Evolutionary conservation across 805 yeast species (phyloP).

Genomic region (Sugiyamaella smithiae): DNA sequence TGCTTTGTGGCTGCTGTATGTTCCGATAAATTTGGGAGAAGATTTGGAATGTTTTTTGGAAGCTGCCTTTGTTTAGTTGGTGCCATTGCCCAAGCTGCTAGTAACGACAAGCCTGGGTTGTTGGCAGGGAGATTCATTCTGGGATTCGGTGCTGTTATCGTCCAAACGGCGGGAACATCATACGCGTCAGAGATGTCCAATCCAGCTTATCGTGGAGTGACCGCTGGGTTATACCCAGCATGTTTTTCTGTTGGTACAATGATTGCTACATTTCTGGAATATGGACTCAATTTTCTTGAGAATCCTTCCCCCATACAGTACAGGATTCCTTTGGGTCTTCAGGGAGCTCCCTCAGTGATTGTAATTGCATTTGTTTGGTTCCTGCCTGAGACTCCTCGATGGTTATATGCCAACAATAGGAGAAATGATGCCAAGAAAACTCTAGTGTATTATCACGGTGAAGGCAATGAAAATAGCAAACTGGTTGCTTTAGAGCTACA

Average conservation of each 20-base stretch:
- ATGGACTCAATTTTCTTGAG: slow-evolving; percentile 54
- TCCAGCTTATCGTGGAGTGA: slow-evolving; percentile 57
- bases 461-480: slow-evolving; percentile 16
- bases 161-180: slow-evolving; percentile 53
- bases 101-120: neutral
- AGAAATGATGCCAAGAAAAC: slow-evolving; percentile 18
- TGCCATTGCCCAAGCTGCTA: slow-evolving; percentile 11
- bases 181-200: slow-evolving; percentile 74
- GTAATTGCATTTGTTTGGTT: slow-evolving; percentile 13
- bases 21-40: slow-evolving; percentile 13
- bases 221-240: slow-evolving; percentile 66
- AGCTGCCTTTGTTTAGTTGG: slow-evolving; percentile 12
- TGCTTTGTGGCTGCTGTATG: slow-evolving; percentile 7
- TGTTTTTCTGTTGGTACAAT: slow-evolving; percentile 68
- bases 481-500: slow-evolving; percentile 20
- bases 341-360: slow-evolving; percentile 15
- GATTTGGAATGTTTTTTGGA: slow-evolving; percentile 18
- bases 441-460: slow-evolving; percentile 22
- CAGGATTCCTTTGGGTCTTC: slow-evolving; percentile 21
- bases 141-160: slow-evolving; percentile 30
- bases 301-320: slow-evolving; percentile 36
- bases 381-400: slow-evolving; percentile 27
- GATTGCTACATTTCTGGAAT: slow-evolving; percentile 68
- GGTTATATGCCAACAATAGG: slow-evolving; percentile 22
- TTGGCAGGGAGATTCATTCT: slow-evolving; percentile 56